Evolutionary conservation across 2,329 filamentous ascomycete species (phyloP), one percentile per base, ranked within the genome.

Genomic region (Capronia coronata): DNA sequence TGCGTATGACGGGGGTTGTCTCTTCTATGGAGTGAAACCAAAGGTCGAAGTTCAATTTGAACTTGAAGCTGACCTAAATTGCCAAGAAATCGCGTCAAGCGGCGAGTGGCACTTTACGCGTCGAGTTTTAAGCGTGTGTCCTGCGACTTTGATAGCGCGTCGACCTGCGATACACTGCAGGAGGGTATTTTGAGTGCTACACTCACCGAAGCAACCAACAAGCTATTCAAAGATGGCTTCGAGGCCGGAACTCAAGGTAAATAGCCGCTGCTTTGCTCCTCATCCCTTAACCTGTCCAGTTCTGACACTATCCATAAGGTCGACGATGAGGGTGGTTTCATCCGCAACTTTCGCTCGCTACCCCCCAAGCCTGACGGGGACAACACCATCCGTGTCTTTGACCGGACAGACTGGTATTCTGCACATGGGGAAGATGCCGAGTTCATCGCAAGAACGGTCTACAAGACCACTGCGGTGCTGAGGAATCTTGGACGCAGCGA

Each of bases 241-340:
- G 44, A 73, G 83, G 63, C 83, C 83, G 49, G 83, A 87, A 64
- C 67, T 87, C 43, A 86, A 85, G 78, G 83, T 84, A 67, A 29
- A 48, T 47, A 13, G 32, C 37, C 6, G 42, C 22, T 11, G 4
- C 14, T 13, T 19, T 18, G 22, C 39, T n/a, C n/a, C n/a, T n/a
- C 2, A n/a, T 9, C 41, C 22, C 48, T 30, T 44, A 19, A 18
- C 25, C 9, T 11, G 13, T 34, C 35, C 29, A 43, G 30, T 22
- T 34, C 44, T 52, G 54, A 54, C 34, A 46, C 47, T 34, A 16
- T 29, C 18, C 30, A 23, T 9, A 48, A 90, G 86, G 87, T 97
- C 65, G 94, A 98, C 64, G 93, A 98, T 65, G 93, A 98, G 74
- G 83, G 84, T 64, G 89, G 91, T 59, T 98, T 98, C 75, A 96